Percentiles rank a stretch among this genome's conserved stretches.
These are phyloP conservation scores for Pseudozyma thailandica DNA, from an alignment of 1,284 basidiomycete genomes.

Conservation along the genomic window DNA sequence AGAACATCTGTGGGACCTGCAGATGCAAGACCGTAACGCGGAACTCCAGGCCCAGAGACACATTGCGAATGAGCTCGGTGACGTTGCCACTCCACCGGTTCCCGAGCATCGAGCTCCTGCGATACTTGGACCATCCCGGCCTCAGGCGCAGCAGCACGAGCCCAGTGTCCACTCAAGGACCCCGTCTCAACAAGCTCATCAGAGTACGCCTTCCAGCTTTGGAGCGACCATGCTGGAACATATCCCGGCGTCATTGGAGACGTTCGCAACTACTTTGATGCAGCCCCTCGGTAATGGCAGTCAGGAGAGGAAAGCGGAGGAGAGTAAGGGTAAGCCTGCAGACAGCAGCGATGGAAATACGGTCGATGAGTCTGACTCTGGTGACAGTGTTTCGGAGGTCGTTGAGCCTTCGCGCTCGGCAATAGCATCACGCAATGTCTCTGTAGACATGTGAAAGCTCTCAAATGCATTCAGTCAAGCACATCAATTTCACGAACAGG, in stretches of 20 bases:
- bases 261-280: neutral
- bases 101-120: neutral
- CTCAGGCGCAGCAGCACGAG: neutral
- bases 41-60: neutral
- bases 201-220: neutral
- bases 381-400: slow-evolving; percentile 1
- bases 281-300: neutral
- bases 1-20: slow-evolving; percentile 1
- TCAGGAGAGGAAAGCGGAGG: neutral
- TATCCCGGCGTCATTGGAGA: neutral
- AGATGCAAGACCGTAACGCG: neutral
- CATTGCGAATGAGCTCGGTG: neutral
- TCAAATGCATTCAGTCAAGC: neutral
- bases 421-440: neutral
- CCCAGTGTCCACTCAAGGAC: neutral
- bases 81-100: neutral
- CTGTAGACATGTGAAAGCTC: neutral
- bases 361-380: slow-evolving; percentile 5
- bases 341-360: slow-evolving; percentile 4
- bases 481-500: too few relatives aligned
- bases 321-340: neutral
- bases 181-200: neutral
- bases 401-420: neutral
- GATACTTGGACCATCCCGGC: too few relatives aligned
- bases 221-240: neutral